Conservation (phyloP, 331 rosid genomes). For the Rosa hybrid region DNA sequence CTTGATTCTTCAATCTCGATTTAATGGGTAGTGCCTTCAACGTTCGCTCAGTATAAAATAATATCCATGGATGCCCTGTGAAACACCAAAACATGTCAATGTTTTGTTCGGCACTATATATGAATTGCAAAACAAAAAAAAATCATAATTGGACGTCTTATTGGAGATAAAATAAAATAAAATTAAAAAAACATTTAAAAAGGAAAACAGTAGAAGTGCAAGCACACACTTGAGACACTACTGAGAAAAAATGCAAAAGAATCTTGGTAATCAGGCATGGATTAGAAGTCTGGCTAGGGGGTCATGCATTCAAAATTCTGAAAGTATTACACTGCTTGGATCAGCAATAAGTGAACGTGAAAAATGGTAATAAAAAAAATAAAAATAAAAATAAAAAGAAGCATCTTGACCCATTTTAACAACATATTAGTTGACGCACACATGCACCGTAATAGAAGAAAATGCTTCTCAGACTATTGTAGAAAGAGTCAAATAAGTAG, state of each 20-base stretch:
- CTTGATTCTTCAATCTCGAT: constrained; percentile 52
- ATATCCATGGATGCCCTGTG: constrained; percentile 98
- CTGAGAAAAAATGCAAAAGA: background rate
- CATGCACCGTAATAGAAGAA: background rate
- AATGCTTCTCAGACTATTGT: background rate
- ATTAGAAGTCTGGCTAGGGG: background rate
- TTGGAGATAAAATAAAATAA: background rate
- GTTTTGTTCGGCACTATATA: background rate
- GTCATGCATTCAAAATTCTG: background rate
- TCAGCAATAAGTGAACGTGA: background rate
- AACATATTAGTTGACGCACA: background rate
- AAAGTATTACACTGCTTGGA: background rate
- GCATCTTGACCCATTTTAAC: background rate
- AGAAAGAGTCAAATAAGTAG: background rate
- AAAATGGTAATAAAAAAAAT: background rate
- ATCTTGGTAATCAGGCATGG: background rate
- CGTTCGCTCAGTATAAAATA: constrained; percentile 78
- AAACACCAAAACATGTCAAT: constrained; percentile 29
- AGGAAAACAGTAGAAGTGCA: background rate
- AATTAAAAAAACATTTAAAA: too few relatives aligned
- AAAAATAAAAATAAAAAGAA: background rate
- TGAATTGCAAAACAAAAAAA: background rate
- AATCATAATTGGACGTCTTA: background rate
- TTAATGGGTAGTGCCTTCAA: constrained; percentile 59
- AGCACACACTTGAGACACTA: background rate